A percentile compares a stretch with the other conserved stretches of the same genome.
These are phyloP conservation scores for Zopfochytrium polystomum DNA, from an alignment of 371 early-diverging fungal genomes.

Conservation along the genomic window DNA sequence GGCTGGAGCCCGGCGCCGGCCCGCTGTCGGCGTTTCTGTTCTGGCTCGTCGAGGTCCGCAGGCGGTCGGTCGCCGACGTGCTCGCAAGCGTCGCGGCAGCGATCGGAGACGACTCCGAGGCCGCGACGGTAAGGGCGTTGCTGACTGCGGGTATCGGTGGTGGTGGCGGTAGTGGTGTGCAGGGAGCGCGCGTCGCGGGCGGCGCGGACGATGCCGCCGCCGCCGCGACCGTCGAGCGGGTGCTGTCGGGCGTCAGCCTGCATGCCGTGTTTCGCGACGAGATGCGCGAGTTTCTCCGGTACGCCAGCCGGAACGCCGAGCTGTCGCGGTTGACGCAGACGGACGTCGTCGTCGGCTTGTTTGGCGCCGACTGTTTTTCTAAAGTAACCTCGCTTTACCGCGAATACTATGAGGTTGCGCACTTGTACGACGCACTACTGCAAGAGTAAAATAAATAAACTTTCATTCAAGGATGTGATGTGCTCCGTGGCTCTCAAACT, in stretches of 20 bases:
- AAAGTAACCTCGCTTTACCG: slow-evolving; percentile 21
- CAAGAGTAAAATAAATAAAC: no score
- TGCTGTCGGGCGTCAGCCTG: slow-evolving; percentile 6
- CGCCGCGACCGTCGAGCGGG: slow-evolving; percentile 1
- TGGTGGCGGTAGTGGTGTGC: no score
- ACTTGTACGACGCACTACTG: no score
- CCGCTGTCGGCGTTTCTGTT: slow-evolving; percentile 33
- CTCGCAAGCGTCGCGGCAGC: slow-evolving; percentile 8
- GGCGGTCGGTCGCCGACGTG: not conserved
- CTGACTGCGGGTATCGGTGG: slow-evolving; percentile 6
- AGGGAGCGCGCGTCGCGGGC: no score
- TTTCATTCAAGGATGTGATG: no score
- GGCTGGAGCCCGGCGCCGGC: slow-evolving; percentile 10
- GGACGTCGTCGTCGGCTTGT: slow-evolving; percentile 13
- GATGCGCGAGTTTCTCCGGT: slow-evolving; percentile 18
- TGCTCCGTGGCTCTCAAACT: no score
- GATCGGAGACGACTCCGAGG: not conserved
- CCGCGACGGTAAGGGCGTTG: not conserved
- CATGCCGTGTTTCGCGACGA: slow-evolving; percentile 14
- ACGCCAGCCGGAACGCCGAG: slow-evolving; percentile 11
- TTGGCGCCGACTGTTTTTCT: slow-evolving; percentile 16
- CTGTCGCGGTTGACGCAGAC: slow-evolving; percentile 5
- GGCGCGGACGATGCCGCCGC: not conserved
- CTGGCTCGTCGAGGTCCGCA: slow-evolving; percentile 22
- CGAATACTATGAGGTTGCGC: slow-evolving; percentile 25